These are phyloP conservation scores for Globisporangium cylindrosporum DNA, from an alignment of 352 stramenopile genomes.

Conservation along the genomic window DNA sequence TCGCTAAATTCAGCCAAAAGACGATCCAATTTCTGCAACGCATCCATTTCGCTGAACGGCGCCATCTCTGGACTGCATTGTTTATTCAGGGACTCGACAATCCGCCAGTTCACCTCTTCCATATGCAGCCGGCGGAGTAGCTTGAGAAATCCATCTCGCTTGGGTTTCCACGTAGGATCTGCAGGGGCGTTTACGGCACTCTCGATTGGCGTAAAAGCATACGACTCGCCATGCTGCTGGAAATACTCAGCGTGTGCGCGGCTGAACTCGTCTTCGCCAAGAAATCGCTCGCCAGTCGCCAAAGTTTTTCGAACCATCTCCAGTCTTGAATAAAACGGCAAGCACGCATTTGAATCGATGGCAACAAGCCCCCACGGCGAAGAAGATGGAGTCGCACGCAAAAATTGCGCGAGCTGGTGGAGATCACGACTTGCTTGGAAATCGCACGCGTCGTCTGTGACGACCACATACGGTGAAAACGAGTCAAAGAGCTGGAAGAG, in stretches of 20 bases:
- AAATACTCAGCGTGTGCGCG: conserved; percentile 27
- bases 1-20: conserved; percentile 37
- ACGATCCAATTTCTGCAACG: conserved; percentile 43
- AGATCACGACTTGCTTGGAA: conserved; percentile 31
- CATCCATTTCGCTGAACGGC: conserved; percentile 45
- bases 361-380: conserved; percentile 54
- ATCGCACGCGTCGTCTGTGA: conserved; percentile 42
- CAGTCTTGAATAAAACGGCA: conserved; percentile 43
- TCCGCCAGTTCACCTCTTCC: conserved; percentile 47
- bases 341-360: conserved; percentile 54
- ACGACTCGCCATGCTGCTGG: conserved; percentile 24
- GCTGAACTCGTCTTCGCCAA: conserved; percentile 42
- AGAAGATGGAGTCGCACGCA: conserved; percentile 29
- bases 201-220: conserved; percentile 28
- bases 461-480: conserved; percentile 37
- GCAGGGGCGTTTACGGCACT: background rate
- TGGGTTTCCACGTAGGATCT: background rate
- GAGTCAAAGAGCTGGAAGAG: conserved; percentile 38
- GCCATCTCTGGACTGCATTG: conserved; percentile 40
- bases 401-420: conserved; percentile 28
- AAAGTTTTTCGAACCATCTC: conserved; percentile 37
- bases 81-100: conserved; percentile 38
- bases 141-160: background rate
- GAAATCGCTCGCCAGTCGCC: conserved; percentile 25
- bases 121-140: conserved; percentile 33